phyloP scores from a whole-genome alignment of 2,329 filamentous ascomycete species.

The Sporothrix schenckii region DNA sequence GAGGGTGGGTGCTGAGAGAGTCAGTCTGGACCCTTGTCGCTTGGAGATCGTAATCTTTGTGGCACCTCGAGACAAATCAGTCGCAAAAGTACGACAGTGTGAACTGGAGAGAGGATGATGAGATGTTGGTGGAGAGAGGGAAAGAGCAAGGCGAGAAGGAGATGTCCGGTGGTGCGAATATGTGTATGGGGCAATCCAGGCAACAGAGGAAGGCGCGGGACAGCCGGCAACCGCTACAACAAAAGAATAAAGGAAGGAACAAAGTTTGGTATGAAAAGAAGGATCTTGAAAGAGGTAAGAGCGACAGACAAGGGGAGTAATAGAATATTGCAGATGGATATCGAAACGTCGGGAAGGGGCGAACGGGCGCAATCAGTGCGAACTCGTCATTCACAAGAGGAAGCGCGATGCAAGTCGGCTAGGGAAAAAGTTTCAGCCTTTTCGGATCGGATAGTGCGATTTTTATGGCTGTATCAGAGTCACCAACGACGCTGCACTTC shows the following conservation, averaged over 20 bases:
- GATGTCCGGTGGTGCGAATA: not conserved
- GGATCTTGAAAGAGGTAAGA: conserved; percentile 16
- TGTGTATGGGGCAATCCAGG: conserved; percentile 11
- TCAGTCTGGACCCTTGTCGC: conserved; percentile 21
- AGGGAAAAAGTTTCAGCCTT: conserved; percentile 38
- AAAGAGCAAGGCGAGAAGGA: not conserved
- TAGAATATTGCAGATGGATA: conserved; percentile 15
- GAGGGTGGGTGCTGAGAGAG: conserved; percentile 22
- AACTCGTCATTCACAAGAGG: conserved; percentile 8
- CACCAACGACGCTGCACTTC: not conserved
- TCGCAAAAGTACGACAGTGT: not conserved
- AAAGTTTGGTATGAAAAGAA: not conserved
- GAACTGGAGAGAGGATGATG: not conserved
- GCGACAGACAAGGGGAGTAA: conserved; percentile 18
- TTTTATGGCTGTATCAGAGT: not conserved
- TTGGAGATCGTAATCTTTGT: conserved; percentile 6
- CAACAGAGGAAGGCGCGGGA: conserved; percentile 29
- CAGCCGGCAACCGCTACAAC: not conserved
- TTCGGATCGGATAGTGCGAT: conserved; percentile 24
- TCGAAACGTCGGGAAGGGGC: conserved; percentile 21
- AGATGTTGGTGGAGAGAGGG: conserved; percentile 5
- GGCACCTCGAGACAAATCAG: not conserved
- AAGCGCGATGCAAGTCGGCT: conserved; percentile 29
- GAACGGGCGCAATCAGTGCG: conserved; percentile 17
- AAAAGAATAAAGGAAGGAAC: conserved; percentile 2